These are phyloP conservation scores for Heliamphora pulchella DNA, from an alignment of 179 eudicot species.

Conservation along the genomic window DNA sequence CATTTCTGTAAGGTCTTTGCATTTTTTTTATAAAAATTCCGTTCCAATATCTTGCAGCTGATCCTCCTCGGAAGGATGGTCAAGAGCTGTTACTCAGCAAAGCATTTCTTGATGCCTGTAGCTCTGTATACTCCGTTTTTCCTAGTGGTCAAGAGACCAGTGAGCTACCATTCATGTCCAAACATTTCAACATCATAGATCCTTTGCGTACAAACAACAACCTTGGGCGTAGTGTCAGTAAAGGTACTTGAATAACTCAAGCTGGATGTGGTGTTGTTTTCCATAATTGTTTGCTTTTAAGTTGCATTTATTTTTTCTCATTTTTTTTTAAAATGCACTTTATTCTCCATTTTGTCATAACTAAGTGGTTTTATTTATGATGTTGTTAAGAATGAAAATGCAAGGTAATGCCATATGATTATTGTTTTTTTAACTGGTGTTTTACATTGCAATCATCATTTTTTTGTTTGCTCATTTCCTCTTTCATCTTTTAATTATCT, in stretches of 20 bases:
- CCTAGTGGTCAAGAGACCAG: slow-evolving; percentile 72
- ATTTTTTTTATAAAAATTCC: background rate
- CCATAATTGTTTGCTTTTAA: background rate
- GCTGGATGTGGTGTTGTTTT: background rate
- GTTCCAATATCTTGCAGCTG: slow-evolving; percentile 43
- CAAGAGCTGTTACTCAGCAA: slow-evolving; percentile 68
- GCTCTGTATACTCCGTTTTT: slow-evolving; percentile 64
- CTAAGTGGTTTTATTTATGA: background rate
- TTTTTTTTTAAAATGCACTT: background rate
- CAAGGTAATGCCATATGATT: background rate
- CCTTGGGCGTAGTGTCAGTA: slow-evolving; percentile 93
- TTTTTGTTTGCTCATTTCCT: background rate
- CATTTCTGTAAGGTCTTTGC: background rate
- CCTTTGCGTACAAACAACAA: slow-evolving; percentile 89
- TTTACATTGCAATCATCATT: background rate
- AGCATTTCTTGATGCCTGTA: slow-evolving; percentile 73
- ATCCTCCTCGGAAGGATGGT: slow-evolving; percentile 77
- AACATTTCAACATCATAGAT: slow-evolving; percentile 87
- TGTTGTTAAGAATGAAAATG: too few species aligned
- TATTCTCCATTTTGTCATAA: background rate
- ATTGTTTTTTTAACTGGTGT: background rate
- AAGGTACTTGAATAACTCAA: slow-evolving; percentile 43
- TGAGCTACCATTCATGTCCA: slow-evolving; percentile 73
- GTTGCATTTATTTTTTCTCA: background rate
- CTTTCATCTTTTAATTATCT: background rate